Evolutionary conservation across 768 basidiomycete genomes (phyloP), one percentile per base, ranked within the genome.

Genomic region (Suillus decipiens): DNA sequence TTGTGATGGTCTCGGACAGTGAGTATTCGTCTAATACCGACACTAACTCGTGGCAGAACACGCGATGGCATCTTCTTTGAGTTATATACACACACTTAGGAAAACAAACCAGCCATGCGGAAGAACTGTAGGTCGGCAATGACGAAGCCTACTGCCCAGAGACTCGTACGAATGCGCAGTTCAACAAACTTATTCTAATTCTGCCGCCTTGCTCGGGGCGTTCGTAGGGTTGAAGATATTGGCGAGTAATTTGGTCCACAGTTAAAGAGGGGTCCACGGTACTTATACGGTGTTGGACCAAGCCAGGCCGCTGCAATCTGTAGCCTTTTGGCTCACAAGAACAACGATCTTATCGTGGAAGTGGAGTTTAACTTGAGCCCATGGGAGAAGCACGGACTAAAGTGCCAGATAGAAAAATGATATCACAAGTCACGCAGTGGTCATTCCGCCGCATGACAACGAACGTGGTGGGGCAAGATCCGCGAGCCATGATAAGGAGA

Each of bases 131-230:
- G 24, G 2, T 17, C 2, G 6, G 10, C 51, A 33, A 77, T 66
- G 24, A 78, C 57, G 33, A 78, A 47, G 5, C 75, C 75, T 28
- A 75, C 63, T n/a, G 73, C 73, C 76, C 76, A 78, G 5, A 70
- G 60, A 50, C 78, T 70, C 5, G 67, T 66, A 19, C 65, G 59
- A 54, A 78, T 67, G 34, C 68, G 70, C 14, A 73, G 74, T 43
- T 67, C 64, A 33, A 78, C 77, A 17, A 61, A 59, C 61, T 75
- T 66, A 37, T 66, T 58, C 72, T 73, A 43, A 53, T 12, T 28
- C 17, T 28, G 24, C 24, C 4, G 22, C 36, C 34, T 22, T 37
- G 34, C 15, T 39, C 36, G 8, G 33, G 54, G 10, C 22, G 47
- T 58, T 22, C 0, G 4, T 10, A 28, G 24, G 43, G 22, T 34